A percentile compares a stretch with the other conserved stretches of the same genome.
phyloP scores from a whole-genome alignment of 768 basidiomycete species.

The Pluteus cervinus region DNA sequence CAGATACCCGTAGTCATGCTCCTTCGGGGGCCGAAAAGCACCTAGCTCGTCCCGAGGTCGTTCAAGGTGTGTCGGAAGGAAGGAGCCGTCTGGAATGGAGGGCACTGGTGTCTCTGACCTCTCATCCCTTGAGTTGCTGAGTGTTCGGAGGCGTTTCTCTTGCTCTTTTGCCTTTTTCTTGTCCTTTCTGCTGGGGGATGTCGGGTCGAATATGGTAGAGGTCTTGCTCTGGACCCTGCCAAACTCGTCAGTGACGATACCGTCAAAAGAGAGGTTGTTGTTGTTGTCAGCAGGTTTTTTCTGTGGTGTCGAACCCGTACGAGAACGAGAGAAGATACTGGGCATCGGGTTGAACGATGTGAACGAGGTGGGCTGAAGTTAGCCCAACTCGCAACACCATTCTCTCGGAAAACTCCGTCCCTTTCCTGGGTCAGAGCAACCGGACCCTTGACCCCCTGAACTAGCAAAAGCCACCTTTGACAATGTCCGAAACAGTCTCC shows the following conservation, averaged over 20 bases:
- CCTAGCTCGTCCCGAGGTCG: constrained; percentile 33
- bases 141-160: constrained; percentile 35
- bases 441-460: no score
- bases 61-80: constrained; percentile 48
- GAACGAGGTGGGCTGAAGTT: constrained; percentile 20
- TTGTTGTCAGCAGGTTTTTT: constrained; percentile 27
- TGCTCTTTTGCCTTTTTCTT: constrained; percentile 41
- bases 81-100: constrained; percentile 42
- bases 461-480: no score
- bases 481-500: no score
- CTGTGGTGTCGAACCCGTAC: constrained; percentile 52
- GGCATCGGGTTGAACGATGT: constrained; percentile 49
- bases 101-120: constrained; percentile 33
- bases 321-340: constrained; percentile 67
- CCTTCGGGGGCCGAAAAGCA: constrained; percentile 29
- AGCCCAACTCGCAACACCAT: constrained; percentile 14
- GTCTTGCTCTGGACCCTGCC: constrained; percentile 48
- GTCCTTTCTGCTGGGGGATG: constrained; percentile 42
- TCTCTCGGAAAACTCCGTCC: constrained; percentile 20
- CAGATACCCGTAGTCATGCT: constrained; percentile 64
- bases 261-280: constrained; percentile 15
- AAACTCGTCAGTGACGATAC: constrained; percentile 51
- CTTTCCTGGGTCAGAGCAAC: no score
- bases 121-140: constrained; percentile 30
- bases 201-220: constrained; percentile 27